Conservation (phyloP, 2,329 filamentous ascomycete genomes). For the Claviceps arundinis region DNA sequence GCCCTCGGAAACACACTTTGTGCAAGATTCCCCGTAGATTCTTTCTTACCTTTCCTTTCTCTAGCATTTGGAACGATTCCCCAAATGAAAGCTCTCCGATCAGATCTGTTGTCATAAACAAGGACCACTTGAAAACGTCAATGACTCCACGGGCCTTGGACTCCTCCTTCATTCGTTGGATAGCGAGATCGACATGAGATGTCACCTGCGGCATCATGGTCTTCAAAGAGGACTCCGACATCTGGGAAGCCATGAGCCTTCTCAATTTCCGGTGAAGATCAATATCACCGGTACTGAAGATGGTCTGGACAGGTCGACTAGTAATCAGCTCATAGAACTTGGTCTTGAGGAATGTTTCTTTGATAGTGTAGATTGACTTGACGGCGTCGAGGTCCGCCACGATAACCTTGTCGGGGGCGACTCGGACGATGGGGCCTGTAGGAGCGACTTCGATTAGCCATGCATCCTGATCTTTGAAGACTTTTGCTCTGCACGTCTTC, state of each 20-base stretch:
- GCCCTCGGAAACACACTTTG: background rate
- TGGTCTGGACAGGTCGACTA: constrained; percentile 1
- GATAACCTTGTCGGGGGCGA: constrained; percentile 12
- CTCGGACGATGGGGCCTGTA: constrained; percentile 14
- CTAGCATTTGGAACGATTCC: constrained; percentile 39
- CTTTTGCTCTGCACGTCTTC: no score
- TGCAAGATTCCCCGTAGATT: background rate
- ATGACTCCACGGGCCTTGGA: constrained; percentile 19
- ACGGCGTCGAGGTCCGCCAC: constrained; percentile 11
- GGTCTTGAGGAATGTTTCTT: constrained; percentile 14
- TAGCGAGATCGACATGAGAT: constrained; percentile 22
- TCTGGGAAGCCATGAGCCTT: constrained; percentile 26
- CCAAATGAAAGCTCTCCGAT: constrained; percentile 42
- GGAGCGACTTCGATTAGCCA: background rate
- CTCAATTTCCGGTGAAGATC: constrained; percentile 26
- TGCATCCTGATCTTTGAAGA: background rate
- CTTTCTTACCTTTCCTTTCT: constrained; percentile 29
- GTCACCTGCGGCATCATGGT: constrained; percentile 20
- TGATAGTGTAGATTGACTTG: constrained; percentile 20
- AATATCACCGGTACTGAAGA: constrained; percentile 28
- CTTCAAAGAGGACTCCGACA: constrained; percentile 24
- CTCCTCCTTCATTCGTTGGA: constrained; percentile 32
- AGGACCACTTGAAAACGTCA: constrained; percentile 40
- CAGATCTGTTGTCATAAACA: constrained; percentile 40
- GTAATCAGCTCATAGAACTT: constrained; percentile 13